Percentiles rank a stretch among this genome's conserved stretches.
Conservation (phyloP, 805 yeast genomes). For the Candida alai region DNA sequence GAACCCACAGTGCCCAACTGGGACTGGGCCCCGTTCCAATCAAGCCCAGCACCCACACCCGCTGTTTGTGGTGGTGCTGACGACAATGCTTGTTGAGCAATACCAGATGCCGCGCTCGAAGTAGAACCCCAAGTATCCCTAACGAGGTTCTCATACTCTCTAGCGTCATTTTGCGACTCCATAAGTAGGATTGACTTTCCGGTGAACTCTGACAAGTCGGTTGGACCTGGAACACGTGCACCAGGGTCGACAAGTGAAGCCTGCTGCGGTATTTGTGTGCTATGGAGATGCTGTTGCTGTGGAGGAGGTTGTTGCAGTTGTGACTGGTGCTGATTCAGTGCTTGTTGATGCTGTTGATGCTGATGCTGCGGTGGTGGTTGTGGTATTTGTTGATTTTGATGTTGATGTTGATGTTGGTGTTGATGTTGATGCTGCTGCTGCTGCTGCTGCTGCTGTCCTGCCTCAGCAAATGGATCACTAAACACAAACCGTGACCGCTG, state of each 20-base stretch:
- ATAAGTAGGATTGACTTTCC: constrained; percentile 42
- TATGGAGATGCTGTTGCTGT: constrained; percentile 1
- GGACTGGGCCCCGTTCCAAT: constrained; percentile 22
- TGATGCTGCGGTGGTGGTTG: constrained; percentile 9
- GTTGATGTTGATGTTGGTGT: constrained; percentile 11
- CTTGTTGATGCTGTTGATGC: constrained; percentile 1
- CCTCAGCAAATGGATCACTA: constrained; percentile 50
- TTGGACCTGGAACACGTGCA: constrained; percentile 17
- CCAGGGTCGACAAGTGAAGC: constrained; percentile 8
- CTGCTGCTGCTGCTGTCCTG: constrained; percentile 4
- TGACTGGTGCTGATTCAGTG: background rate
- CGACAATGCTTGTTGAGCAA: constrained; percentile 7
- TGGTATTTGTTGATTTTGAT: constrained; percentile 7
- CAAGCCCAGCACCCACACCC: constrained; percentile 22
- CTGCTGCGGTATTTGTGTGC: too few relatives aligned
- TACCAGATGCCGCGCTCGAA: constrained; percentile 22
- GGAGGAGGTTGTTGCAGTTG: too few relatives aligned
- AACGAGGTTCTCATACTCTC: constrained; percentile 44
- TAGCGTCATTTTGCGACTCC: constrained; percentile 46
- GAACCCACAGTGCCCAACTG: constrained; percentile 7
- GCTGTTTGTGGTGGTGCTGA: constrained; percentile 40
- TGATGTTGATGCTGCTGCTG: constrained; percentile 7
- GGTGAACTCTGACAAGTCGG: constrained; percentile 31
- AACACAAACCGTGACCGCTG: constrained; percentile 69
- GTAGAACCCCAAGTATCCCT: constrained; percentile 42